phyloP scores from a whole-genome alignment of 2,329 filamentous ascomycete genomes.

The Colletotrichum sojae region DNA sequence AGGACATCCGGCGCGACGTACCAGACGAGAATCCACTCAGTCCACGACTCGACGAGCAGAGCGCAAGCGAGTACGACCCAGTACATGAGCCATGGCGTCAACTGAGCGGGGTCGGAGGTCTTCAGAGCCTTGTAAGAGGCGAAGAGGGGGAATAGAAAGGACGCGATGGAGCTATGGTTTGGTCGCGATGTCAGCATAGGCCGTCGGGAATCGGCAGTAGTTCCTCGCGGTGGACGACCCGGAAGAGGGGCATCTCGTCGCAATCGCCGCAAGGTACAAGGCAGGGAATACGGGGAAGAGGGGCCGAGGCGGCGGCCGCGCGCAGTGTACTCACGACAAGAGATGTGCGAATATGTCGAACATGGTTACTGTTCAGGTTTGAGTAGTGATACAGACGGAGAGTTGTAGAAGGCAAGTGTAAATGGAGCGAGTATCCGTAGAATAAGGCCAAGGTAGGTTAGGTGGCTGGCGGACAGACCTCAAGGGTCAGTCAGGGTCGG shows the following conservation, averaged over 20 bases:
- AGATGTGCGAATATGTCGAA: constrained; percentile 84
- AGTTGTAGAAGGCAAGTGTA: constrained; percentile 15
- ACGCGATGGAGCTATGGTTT: constrained; percentile 79
- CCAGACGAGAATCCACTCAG: constrained; percentile 89
- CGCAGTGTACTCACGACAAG: constrained; percentile 75
- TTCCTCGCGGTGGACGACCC: neutral
- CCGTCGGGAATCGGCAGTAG: constrained; percentile 18
- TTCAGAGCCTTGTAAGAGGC: constrained; percentile 98
- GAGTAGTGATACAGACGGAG: constrained; percentile 18
- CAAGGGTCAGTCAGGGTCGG: neutral
- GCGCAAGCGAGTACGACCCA: constrained; percentile 92
- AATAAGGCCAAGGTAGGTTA: constrained; percentile 3
- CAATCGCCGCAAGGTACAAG: neutral
- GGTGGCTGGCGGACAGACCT: constrained; percentile 18
- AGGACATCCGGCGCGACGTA: constrained; percentile 51
- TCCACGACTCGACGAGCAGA: constrained; percentile 88
- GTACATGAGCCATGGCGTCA: constrained; percentile 99
- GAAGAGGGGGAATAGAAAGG: constrained; percentile 95
- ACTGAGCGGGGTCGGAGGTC: constrained; percentile 87
- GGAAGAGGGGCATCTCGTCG: neutral
- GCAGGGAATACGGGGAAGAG: neutral
- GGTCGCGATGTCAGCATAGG: constrained; percentile 18
- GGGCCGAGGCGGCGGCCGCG: neutral
- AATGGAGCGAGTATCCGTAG: neutral
- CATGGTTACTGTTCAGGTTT: constrained; percentile 63